Evolutionary conservation across 2,329 filamentous ascomycete genomes (phyloP), one percentile per base, ranked within the genome.

Genomic region (Diplodia intermedia): DNA sequence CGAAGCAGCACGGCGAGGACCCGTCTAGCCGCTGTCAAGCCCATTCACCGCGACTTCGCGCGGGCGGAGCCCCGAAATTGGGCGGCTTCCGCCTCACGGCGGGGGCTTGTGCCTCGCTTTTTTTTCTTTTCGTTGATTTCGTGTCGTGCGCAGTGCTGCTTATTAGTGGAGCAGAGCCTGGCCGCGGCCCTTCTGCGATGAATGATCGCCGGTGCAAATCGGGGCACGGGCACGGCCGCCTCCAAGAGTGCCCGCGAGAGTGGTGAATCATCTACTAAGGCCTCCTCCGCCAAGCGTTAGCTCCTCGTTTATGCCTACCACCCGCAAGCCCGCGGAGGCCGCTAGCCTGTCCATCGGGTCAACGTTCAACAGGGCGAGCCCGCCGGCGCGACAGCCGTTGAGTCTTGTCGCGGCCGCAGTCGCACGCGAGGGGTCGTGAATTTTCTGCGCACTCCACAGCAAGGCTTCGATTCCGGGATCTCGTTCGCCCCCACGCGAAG

Each of bases 191-290:
- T 63, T 63, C 60, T 52, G 36, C 12, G 18, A 18, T 12, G 23
- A 52, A 53, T 31, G 60, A 63, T 63, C 60, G 60, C 60, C 57
- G 29, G 29, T 15, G 56, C 23, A 60, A 60, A 60, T 60, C 56
- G 40, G 15, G 26, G 60, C 60, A 38, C 60, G 43, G 43, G n/a
- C 57, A 23, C 18, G 8, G 31, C 29, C 54, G 14, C 8, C 26
- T 36, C 11, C 40, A 62, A 5, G 12, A 26, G 26, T 26, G 60
- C 60, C 23, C 47, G 20, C 60, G 26, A 63, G 12, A 52, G 43
- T 63, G 60, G 60, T 63, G 43, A 63, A 38, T 63, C 43, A 40
- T 40, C 29, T 18, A 31, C 26, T 8, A 38, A 52, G n/a, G 47
- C 43, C 60, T 15, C 26, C 65, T 66, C 38, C 23, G 62, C 50